Evolutionary conservation across 169 alveolate species (phyloP).

Genomic region (Eimeria maxima): DNA sequence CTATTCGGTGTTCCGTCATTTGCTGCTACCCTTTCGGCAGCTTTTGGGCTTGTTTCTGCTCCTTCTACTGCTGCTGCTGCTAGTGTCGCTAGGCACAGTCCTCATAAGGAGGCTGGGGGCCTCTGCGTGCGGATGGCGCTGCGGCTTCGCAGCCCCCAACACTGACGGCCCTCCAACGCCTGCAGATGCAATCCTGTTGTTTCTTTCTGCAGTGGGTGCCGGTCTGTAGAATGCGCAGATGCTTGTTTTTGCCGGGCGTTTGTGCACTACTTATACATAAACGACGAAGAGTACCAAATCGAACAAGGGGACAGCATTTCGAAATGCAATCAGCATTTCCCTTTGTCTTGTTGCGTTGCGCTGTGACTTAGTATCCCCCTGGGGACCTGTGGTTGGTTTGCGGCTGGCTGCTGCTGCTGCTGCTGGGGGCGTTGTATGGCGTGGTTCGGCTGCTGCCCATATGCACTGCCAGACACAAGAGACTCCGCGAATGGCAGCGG

Average conservation of each 20-base stretch:
- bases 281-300: background rate
- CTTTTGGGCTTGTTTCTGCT: constrained; percentile 18
- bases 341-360: background rate
- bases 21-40: constrained; percentile 59
- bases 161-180: constrained; percentile 55
- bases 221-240: background rate
- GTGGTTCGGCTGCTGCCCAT: constrained; percentile 44
- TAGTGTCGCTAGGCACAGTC: constrained; percentile 29
- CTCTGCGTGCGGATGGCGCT: constrained; percentile 66
- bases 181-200: constrained; percentile 39
- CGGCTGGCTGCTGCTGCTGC: constrained; percentile 62
- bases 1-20: constrained; percentile 52
- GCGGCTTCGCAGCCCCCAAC: constrained; percentile 65
- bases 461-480: constrained; percentile 10
- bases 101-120: constrained; percentile 34
- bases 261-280: background rate
- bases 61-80: constrained; percentile 23
- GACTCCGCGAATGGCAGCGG: constrained; percentile 41
- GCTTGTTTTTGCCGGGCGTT: background rate
- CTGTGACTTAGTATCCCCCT: constrained; percentile 31
- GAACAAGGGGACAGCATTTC: background rate
- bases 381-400: constrained; percentile 50
- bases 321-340: background rate
- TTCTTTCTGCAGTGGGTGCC: constrained; percentile 40
- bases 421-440: constrained; percentile 49